Base-by-base conservation (phyloP, 2,329 filamentous ascomycete genomes). In the Cytospora chrysosperma region DNA sequence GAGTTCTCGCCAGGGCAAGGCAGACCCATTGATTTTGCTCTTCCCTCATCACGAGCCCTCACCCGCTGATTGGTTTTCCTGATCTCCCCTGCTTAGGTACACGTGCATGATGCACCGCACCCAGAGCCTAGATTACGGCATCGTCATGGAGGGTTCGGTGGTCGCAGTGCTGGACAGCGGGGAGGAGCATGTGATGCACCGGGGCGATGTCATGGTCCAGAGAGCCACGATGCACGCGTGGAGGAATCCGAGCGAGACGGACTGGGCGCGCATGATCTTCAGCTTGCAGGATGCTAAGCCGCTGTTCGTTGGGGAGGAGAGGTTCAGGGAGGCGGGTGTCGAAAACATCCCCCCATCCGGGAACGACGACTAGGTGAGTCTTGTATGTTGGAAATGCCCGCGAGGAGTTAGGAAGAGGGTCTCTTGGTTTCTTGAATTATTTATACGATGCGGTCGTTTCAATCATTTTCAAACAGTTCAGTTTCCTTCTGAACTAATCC, bases 171-270 rank as follows among this genome's bases (percentile, higher is more conserved):
- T 83, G 19, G 81, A 83, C 65, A 75, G 74, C 15, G 80, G 80
- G 10, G 80, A 81, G 65, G 75, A 67, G 60, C 72, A 74, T 27
- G 49, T 73, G 7, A 70, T 84, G 73, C 71, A 74, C 60, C 72
- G 75, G 30, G 82, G 82, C 1, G 81, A 84, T 68, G 72, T 81
- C 26, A 75, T 76, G 19, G 76, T 84, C 21, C 81, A 84, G 71
- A 72, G 81, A 43, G 80, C 73, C 6, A 81, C 79, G n/a, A 77
- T 76, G 72, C 80, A 82, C 69, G 75, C 71, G n/a, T 79, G 77
- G 77, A 69, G 69, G 32, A 79, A 78, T 64, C 67, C 50, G 56
- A 77, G 71, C 60, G 64, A 73, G 43, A 78, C 73, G 0, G 75
- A 77, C 54, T 80, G 78, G 78, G 73, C 75, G 19, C 70, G 79